A percentile compares a stretch with the other conserved stretches of the same genome.
Evolutionary conservation across 805 yeast genomes (phyloP).

Genomic region (Lachancea waltii): DNA sequence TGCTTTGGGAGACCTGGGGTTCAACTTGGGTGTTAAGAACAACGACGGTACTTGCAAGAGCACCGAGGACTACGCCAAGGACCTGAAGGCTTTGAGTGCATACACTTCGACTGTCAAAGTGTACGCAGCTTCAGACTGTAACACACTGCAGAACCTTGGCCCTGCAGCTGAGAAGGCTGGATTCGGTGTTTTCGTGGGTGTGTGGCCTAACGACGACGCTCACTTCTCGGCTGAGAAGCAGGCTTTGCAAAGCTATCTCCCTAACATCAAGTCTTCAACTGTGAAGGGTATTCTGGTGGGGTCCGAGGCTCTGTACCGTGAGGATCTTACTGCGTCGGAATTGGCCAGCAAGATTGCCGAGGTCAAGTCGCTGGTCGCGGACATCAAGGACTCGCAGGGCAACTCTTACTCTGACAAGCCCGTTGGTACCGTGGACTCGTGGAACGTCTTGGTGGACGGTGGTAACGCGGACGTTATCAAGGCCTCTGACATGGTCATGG

Average conservation of each 20-base stretch:
- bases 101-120: conserved; percentile 70
- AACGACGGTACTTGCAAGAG: conserved; percentile 71
- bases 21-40: conserved; percentile 81
- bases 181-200: conserved; percentile 72
- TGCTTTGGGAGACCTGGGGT: conserved; percentile 69
- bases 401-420: conserved; percentile 60
- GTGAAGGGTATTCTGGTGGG: conserved; percentile 82
- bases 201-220: conserved; percentile 88
- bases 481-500: conserved; percentile 80
- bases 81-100: conserved; percentile 51
- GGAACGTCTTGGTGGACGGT: conserved; percentile 88
- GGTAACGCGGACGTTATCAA: conserved; percentile 60
- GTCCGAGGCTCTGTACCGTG: conserved; percentile 92
- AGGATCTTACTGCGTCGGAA: conserved; percentile 66
- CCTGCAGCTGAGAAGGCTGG: conserved; percentile 80
- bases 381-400: conserved; percentile 74
- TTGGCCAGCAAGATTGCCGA: conserved; percentile 63
- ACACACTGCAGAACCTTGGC: conserved; percentile 75
- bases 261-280: conserved; percentile 59
- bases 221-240: conserved; percentile 69
- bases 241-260: conserved; percentile 67
- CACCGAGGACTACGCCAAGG: conserved; percentile 61
- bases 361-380: conserved; percentile 52
- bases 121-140: conserved; percentile 91
- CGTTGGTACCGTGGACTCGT: conserved; percentile 94